Evolutionary conservation across 2,329 filamentous ascomycete species (phyloP).

Genomic region (Claviceps sp.): DNA sequence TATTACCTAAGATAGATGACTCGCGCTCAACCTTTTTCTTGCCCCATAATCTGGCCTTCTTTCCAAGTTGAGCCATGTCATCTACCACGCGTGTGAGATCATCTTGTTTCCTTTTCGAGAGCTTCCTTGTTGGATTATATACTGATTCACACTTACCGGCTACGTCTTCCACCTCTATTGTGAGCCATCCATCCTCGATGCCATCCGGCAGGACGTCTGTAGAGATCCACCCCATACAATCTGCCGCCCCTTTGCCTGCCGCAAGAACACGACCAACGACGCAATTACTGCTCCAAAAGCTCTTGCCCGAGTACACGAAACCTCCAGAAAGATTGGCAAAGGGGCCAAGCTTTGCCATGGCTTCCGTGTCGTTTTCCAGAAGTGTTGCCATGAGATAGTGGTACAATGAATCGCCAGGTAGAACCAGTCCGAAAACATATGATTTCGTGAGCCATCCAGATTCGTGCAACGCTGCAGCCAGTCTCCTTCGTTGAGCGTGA

Average conservation of each 20-base stretch:
- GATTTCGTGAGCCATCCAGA: constrained; percentile 56
- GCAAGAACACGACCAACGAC: constrained; percentile 52
- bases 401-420: constrained; percentile 49
- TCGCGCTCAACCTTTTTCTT: constrained; percentile 46
- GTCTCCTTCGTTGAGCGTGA: constrained; percentile 34
- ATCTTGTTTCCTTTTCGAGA: background rate
- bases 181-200: constrained; percentile 42
- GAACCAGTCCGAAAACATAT: constrained; percentile 50
- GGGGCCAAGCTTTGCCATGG: constrained; percentile 43
- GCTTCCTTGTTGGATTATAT: background rate
- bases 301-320: constrained; percentile 49
- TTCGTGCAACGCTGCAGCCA: constrained; percentile 43
- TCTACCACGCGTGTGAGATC: constrained; percentile 19
- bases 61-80: constrained; percentile 35
- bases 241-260: constrained; percentile 45
- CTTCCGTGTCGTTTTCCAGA: constrained; percentile 49
- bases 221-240: constrained; percentile 58
- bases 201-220: constrained; percentile 42
- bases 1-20: constrained; percentile 46
- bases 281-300: constrained; percentile 56
- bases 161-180: constrained; percentile 41
- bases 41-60: constrained; percentile 47
- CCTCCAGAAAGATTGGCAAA: constrained; percentile 51
- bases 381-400: constrained; percentile 55
- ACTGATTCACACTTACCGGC: constrained; percentile 26